Conservation (phyloP, 768 basidiomycete genomes). For the Mycena filopes region DNA sequence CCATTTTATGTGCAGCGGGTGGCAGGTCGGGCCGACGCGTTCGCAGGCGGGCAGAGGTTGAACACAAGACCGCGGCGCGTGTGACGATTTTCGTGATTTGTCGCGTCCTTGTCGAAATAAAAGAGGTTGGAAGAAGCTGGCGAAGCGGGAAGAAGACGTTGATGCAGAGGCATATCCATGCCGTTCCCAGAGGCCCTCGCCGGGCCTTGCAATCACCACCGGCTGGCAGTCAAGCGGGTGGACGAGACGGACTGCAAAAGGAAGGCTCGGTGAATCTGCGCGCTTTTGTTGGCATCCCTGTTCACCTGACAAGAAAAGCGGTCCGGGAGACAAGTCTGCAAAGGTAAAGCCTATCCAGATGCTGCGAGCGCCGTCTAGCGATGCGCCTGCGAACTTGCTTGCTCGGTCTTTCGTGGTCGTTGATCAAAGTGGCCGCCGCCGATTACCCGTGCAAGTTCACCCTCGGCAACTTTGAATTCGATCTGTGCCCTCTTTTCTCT, state of each 20-base stretch:
- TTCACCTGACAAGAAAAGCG: conserved; percentile 11
- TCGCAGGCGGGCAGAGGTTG: conserved; percentile 6
- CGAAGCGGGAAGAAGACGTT: background rate
- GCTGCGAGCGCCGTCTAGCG: background rate
- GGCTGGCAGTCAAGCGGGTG: background rate
- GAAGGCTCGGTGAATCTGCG: background rate
- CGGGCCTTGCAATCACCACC: background rate
- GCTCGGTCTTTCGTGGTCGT: background rate
- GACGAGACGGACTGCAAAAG: background rate
- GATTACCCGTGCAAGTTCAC: conserved; percentile 33
- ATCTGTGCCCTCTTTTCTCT: conserved; percentile 43
- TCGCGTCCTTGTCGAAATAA: background rate
- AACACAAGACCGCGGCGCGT: conserved; percentile 21
- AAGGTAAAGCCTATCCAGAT: background rate
- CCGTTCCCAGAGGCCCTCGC: too few relatives aligned
- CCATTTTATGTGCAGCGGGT: conserved; percentile 15
- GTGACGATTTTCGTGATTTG: conserved; percentile 18
- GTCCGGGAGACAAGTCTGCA: background rate
- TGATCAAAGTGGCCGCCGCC: background rate
- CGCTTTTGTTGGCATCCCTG: background rate
- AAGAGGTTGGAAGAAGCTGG: background rate
- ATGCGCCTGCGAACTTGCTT: conserved; percentile 4
- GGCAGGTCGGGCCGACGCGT: conserved; percentile 20
- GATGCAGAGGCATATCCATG: background rate
- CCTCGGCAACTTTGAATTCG: conserved; percentile 33